Conservation (phyloP, 148 eudicot species). For the Chenopodium album region DNA sequence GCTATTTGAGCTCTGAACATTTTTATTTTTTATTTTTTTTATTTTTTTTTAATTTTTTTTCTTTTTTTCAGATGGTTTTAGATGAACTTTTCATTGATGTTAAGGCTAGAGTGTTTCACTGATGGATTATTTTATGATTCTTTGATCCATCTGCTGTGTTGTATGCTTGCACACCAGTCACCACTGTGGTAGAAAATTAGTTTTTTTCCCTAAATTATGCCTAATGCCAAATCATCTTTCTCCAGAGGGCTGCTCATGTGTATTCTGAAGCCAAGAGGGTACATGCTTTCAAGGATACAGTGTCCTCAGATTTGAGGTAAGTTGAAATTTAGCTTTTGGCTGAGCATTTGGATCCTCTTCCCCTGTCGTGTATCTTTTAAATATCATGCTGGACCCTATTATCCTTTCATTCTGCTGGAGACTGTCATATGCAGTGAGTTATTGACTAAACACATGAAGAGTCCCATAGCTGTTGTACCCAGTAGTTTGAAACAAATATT, state of each 20-base stretch:
- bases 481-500: background rate
- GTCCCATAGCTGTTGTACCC: background rate
- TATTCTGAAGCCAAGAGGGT: slow-evolving; percentile 99
- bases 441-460: background rate
- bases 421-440: background rate
- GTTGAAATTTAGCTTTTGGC: slow-evolving; percentile 11
- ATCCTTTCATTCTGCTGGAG: background rate
- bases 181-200: background rate
- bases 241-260: slow-evolving; percentile 92
- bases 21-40: too few species aligned
- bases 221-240: slow-evolving; percentile 12
- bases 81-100: background rate
- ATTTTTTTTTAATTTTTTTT: too few species aligned
- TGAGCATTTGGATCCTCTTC: background rate
- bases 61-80: background rate
- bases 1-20: background rate
- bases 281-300: slow-evolving; percentile 87
- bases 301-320: slow-evolving; percentile 71
- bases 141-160: background rate
- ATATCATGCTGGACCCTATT: background rate
- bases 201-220: background rate
- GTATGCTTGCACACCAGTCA: background rate
- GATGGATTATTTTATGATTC: background rate
- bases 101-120: background rate
- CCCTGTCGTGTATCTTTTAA: background rate